Base-by-base conservation (phyloP, 805 yeast species). In the Candida silvicultrix region DNA sequence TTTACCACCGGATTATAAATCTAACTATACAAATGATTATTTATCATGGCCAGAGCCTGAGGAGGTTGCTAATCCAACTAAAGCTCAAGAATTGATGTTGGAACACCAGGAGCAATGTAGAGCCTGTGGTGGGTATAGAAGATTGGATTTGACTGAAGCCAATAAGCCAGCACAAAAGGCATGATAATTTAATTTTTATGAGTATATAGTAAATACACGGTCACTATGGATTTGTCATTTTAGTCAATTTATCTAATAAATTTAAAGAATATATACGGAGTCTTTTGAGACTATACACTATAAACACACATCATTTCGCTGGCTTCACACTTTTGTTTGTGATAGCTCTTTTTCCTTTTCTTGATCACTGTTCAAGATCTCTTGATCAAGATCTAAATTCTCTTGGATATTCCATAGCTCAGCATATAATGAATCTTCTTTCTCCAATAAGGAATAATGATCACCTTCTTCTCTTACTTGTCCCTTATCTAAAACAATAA, bases 401-500 rank as follows among this genome's bases (percentile, higher is more conserved):
- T 92, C 97, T 69, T 94, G 99, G 40, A 95, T 88, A 56, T 82
- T 77, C 99, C 99, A 94, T 58, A 94, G 72, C 49, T 81, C 83
- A 20, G 78, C 73, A 65, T 94, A 94, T 44, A 92, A 69, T 0
- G 95, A 83, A 6, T 66, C 69, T 0, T 70, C 69, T 38, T 68
- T 66, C 10, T 62, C 65, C 42, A 94, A 62, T 29, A 94, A 73
- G 21, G 71, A 75, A 32, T 67, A 64, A 62, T 94, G 99, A 0
- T 81, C 80, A 32, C 99, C 99, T 64, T 89, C 92, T 62, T 94
- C 99, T 38, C 75, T 79, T 15, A 94, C 96, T 5, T 63, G 48
- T 9, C 99, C 99, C 44, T 77, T 74, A 45, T 81, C 76, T 49
- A 94, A 69, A 2, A 92, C 97, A 51, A 94, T 86, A 56, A 94